Evolutionary conservation across 306 rosid genomes (phyloP), one percentile per base, ranked within the genome.

Genomic region (Vicia faba): DNA sequence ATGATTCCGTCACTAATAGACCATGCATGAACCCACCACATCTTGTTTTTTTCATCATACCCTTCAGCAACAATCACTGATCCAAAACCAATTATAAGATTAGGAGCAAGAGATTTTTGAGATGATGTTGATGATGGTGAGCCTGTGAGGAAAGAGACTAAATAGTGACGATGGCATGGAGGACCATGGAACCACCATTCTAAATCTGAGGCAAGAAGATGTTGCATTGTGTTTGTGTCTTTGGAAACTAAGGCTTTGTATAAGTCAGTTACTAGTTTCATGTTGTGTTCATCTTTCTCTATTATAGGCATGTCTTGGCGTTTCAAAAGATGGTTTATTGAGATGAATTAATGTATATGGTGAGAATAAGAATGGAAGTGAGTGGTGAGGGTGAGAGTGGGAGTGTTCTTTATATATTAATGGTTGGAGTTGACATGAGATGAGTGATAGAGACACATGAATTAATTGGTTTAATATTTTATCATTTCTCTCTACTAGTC

Each of bases 121-220:
- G 75, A 57, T 5, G 67, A 44, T 1, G 59, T 26, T 40, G 80
- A 40, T 0, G 85, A 59, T 2, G 28, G 28, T 25, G 74, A 51
- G 53, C 84, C 80, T 0, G 92, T 86, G 77, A 91, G 87, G 3
- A 78, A 57, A 15, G 81, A 84, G 65, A 82, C 69, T 83, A 90
- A 71, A 61, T 88, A 85, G 75, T 83, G 91, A 77, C 75, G 51
- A 25, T 84, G 89, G 4, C 76, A 19, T 7, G 87, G 86, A 0
- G 95, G 95, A 49, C 95, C 95, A 18, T 91, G 97, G 86, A 85
- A 91, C 95, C 95, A 88, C 95, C 95, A 91, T 63, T 86, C 97
- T 28, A 91, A 57, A 66, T 86, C 78, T 3, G 90, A 79, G 0
- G 92, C 82, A 0, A 91, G 76, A 36, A 86, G 70, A 8, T 51